phyloP scores from a whole-genome alignment of 78 protist species.

The Dictyostelium intermedium region DNA sequence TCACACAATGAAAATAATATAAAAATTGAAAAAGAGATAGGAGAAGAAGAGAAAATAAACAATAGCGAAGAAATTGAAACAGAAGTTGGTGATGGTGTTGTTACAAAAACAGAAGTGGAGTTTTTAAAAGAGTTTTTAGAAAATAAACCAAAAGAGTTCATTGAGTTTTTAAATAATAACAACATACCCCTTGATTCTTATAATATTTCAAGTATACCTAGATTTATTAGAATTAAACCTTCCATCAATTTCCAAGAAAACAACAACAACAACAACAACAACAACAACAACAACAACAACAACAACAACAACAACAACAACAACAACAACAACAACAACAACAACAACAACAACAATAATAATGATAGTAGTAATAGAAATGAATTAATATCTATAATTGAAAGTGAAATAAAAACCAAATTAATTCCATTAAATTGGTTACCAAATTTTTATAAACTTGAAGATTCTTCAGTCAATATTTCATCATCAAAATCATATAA shows the following conservation, averaged over 20 bases:
- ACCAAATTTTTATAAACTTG: constrained; percentile 33
- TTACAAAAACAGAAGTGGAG: not conserved
- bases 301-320: no score
- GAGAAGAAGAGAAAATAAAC: not conserved
- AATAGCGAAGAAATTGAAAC: not conserved
- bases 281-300: no score
- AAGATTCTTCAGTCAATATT: not conserved
- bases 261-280: no score
- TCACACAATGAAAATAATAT: not conserved
- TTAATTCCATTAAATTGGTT: constrained; percentile 28
- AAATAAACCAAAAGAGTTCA: constrained; percentile 62
- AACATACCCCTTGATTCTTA: constrained; percentile 68
- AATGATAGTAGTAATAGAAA: not conserved
- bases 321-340: no score
- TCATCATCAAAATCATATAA: constrained; percentile 47
- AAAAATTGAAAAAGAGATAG: not conserved
- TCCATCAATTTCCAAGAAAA: no score
- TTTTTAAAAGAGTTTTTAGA: constrained; percentile 3
- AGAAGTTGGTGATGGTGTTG: not conserved
- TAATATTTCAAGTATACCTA: constrained; percentile 28
- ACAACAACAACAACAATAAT: not conserved
- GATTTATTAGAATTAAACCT: constrained; percentile 50
- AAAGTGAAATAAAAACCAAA: constrained; percentile 6
- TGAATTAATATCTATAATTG: not conserved
- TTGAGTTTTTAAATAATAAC: constrained; percentile 42